Percentiles rank a stretch among this genome's conserved stretches.
These are phyloP conservation scores for Apiotrichum akiyoshidainum DNA, from an alignment of 1,284 basidiomycete genomes.

Conservation along the genomic window DNA sequence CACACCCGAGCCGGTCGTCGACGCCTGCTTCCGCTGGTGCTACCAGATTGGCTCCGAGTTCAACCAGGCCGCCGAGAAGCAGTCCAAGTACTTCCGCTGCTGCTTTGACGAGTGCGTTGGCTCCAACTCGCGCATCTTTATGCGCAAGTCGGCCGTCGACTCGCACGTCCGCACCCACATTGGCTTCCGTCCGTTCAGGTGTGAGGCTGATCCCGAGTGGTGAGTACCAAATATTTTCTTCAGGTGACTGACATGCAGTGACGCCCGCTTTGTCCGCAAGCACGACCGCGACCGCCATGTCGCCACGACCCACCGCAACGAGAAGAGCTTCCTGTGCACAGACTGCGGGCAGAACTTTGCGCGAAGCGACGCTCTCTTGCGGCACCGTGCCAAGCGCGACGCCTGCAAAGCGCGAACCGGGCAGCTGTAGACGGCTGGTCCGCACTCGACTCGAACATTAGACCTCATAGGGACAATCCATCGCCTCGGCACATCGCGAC, in stretches of 20 bases:
- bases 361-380: constrained; percentile 22
- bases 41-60: constrained; percentile 20
- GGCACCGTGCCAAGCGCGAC: constrained; percentile 24
- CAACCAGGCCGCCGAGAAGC: constrained; percentile 21
- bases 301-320: constrained; percentile 21
- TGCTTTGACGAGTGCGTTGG: constrained; percentile 22
- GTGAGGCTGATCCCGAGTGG: constrained; percentile 22
- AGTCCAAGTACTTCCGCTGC: constrained; percentile 26
- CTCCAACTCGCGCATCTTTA: constrained; percentile 13
- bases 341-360: constrained; percentile 25
- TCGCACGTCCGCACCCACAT: constrained; percentile 23
- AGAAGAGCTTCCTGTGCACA: constrained; percentile 20
- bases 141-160: constrained; percentile 24
- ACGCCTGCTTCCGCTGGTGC: constrained; percentile 24
- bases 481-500: too few relatives aligned
- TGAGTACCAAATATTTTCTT: constrained; percentile 1
- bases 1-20: constrained; percentile 16
- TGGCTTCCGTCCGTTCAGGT: constrained; percentile 22
- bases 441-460: too few relatives aligned
- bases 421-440: not conserved
- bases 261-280: constrained; percentile 22
- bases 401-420: constrained; percentile 20
- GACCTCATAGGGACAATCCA: too few relatives aligned
- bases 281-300: constrained; percentile 24
- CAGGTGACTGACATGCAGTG: constrained; percentile 5